Evolutionary conservation across 495 filamentous ascomycete species (phyloP), one percentile per base, ranked within the genome.

Genomic region (Talaromyces stipitatus): DNA sequence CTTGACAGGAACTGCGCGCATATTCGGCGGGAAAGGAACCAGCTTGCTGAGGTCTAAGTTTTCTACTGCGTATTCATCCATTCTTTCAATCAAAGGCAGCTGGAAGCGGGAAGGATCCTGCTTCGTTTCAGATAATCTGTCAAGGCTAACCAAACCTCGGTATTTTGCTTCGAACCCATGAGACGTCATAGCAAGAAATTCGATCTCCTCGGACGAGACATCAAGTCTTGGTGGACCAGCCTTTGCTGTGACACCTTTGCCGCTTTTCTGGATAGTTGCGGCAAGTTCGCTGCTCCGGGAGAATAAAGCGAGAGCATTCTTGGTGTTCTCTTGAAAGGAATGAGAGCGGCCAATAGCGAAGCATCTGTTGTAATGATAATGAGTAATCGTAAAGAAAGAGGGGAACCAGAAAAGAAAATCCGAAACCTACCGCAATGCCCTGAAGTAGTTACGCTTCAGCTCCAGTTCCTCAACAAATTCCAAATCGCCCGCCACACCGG

Each of bases 1-100:
- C 71, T 99, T 99, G 14, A 97, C 91, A 0, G 94, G 91, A 33
- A 97, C 82, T 0, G 89, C 82, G 56, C 89, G 82, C 54, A 96
- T 73, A 61, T 82, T 82, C 0, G 94, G 92, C 4, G 94, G 95
- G 66, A 91, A 97, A 0, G 81, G 79, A 16, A 96, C 94, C 28
- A 99, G 78, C 57, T 94, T 88, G 12, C 75, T 73, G 38, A 96
- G 78, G 64, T 95, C 84, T 2, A 89, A 75, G 22, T 78, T 77
- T 8, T 79, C 79, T 5, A 76, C 65, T 2, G 88, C 85, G 63
- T 89, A 97, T 59, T 87, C 85, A 60, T 85, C 73, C 4, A 98
- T 76, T 24, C 82, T 80, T 62, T 91, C 83, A 28, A 92, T 77
- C 12, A 96, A 66, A 2, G 89, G 80, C 3, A 70, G 67, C 55